Evolutionary conservation across 768 basidiomycete species (phyloP).

Genomic region (Inosperma sp.): DNA sequence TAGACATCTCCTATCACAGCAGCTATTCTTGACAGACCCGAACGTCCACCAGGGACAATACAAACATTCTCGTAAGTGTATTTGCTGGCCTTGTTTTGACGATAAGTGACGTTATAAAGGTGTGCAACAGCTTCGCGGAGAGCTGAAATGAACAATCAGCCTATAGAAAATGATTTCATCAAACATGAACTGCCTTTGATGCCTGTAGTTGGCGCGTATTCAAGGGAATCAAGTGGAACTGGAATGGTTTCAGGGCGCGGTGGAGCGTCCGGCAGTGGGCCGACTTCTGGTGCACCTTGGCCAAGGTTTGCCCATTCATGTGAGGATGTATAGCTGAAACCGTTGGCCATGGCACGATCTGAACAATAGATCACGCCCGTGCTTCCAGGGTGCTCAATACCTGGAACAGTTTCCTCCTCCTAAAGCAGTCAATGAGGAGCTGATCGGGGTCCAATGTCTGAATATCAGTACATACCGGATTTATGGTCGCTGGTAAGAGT

Average conservation of each 20-base stretch:
- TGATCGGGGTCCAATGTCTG: neutral
- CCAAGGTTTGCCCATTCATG: conserved; percentile 87
- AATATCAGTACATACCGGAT: conserved; percentile 46
- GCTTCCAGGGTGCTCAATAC: conserved; percentile 72
- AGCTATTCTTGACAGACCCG: conserved; percentile 86
- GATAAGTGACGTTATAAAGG: conserved; percentile 84
- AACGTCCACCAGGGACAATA: conserved; percentile 91
- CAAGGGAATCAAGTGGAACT: conserved; percentile 66
- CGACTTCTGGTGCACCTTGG: conserved; percentile 90
- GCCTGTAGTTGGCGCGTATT: conserved; percentile 92
- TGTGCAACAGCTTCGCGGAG: conserved; percentile 88
- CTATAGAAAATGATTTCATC: neutral
- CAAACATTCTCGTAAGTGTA: conserved; percentile 93
- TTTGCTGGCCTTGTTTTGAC: conserved; percentile 72
- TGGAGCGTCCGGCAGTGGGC: conserved; percentile 72
- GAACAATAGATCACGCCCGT: conserved; percentile 79
- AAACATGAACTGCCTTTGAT: conserved; percentile 55
- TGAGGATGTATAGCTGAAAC: conserved; percentile 73
- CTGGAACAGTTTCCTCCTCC: conserved; percentile 89
- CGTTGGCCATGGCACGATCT: conserved; percentile 92
- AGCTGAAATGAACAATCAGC: conserved; percentile 33
- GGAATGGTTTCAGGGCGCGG: conserved; percentile 60
- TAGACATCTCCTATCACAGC: conserved; percentile 91
- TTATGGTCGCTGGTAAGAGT: conserved; percentile 60
- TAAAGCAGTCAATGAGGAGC: conserved; percentile 21